These are phyloP conservation scores for Globomyces sp. DNA, from an alignment of 371 early-diverging fungal genomes.

Conservation along the genomic window DNA sequence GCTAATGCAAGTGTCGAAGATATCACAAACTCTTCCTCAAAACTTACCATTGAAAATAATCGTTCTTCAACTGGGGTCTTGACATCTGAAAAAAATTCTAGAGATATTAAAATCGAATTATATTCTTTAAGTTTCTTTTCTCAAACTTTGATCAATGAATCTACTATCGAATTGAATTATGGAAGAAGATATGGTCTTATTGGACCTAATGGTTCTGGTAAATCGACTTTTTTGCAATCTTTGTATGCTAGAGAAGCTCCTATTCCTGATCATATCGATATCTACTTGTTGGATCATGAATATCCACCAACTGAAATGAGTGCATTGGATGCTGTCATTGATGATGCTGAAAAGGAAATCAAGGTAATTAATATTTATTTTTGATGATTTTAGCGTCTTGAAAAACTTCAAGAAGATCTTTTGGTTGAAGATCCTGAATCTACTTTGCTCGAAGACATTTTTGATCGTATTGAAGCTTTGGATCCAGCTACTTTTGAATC, in stretches of 20 bases:
- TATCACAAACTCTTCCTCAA: conserved; percentile 3
- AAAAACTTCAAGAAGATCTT: conserved; percentile 85
- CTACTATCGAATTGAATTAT: conserved; percentile 95
- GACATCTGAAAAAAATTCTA: conserved; percentile 84
- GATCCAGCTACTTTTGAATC: conserved; percentile 93
- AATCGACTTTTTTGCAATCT: conserved; percentile 94
- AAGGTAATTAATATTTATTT: conserved; percentile 41
- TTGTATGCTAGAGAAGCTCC: conserved; percentile 93
- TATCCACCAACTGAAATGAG: conserved; percentile 89
- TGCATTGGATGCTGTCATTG: conserved; percentile 88
- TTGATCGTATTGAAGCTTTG: conserved; percentile 90
- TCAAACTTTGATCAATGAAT: conserved; percentile 87
- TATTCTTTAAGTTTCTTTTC: conserved; percentile 93
- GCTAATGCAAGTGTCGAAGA: conserved; percentile 23
- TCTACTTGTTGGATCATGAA: conserved; percentile 93
- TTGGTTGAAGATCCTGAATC: conserved; percentile 82
- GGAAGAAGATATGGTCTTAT: conserved; percentile 97
- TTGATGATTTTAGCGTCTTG: conserved; percentile 59
- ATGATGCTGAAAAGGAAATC: conserved; percentile 81
- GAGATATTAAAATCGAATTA: conserved; percentile 93
- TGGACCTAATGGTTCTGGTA: conserved; percentile 98
- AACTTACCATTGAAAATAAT: conserved; percentile 41
- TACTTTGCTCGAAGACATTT: conserved; percentile 87
- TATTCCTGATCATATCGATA: conserved; percentile 96
- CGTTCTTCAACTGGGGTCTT: conserved; percentile 92